Base-by-base conservation (phyloP, 257 asterid species). In the Solanum habrochaites region DNA sequence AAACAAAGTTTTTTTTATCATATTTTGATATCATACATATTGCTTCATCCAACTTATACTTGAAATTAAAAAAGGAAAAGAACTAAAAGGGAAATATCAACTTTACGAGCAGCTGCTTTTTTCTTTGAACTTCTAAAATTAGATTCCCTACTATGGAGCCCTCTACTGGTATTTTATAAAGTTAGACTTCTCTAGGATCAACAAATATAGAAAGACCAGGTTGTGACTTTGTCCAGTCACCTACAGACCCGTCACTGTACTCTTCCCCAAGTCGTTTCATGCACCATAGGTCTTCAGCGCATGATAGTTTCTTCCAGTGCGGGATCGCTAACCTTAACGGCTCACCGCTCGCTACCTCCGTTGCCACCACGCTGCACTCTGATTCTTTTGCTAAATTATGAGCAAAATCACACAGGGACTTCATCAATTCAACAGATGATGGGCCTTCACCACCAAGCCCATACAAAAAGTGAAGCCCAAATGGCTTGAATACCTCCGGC, bases 361-460 rank as follows among this genome's bases (percentile, higher is more conserved):
- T 94, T 7, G 96, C 99, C 92, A 96, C 98, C 89, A 96, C 99
- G 4, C 93, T 96, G 8, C 98, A 94, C 27, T 93, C 94, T 11
- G 88, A 73, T 1, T 93, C 94, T 85, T 91, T 91, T 0, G 96
- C 99, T 85, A 96, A 1, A 77, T 96, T 95, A 27, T 95, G 98
- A n/a, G 98, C 98, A 86, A 60, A 40, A 12, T 89, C 91, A 71
- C 98, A 96, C 0, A 95, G 86, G 20, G 92, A 91, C 87, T 70
- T 90, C 3, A 85, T 49, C 43, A 91, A 75, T 56, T 86, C 86
- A 3, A 40, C 92, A 4, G 91, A 83, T 23, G 86, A 85, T 43
- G 95, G 98, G 94, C 99, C 99, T 15, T 94, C 94, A 6, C 98
- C 99, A 2, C 99, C 98, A 20, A 96, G 97, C 92, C 99, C 99